These are phyloP conservation scores for Calonectria montana DNA, from an alignment of 2,329 filamentous ascomycete species.

Conservation along the genomic window DNA sequence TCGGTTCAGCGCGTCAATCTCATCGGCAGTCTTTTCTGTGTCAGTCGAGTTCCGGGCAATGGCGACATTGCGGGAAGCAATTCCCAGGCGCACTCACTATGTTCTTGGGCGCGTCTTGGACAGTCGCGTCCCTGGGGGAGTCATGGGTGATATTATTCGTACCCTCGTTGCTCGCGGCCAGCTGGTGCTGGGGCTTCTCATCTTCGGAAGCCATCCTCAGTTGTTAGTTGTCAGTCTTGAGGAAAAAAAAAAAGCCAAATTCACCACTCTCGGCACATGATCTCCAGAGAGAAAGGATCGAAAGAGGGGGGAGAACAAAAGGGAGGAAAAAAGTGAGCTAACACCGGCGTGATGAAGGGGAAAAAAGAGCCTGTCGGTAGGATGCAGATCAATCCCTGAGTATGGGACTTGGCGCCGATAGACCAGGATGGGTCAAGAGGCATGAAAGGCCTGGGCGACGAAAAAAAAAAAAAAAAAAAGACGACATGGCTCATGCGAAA, in stretches of 20 bases:
- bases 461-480: neutral
- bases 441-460: neutral
- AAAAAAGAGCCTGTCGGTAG: neutral
- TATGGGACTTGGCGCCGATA: neutral
- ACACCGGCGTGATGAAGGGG: constrained; percentile 7
- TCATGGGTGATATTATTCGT: constrained; percentile 3
- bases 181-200: constrained; percentile 6
- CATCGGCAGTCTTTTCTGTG: neutral
- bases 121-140: neutral
- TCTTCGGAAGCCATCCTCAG: constrained; percentile 27
- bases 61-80: neutral
- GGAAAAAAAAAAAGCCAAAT: neutral
- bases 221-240: neutral
- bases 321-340: neutral
- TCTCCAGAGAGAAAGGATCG: neutral
- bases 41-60: neutral
- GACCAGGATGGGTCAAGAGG: neutral
- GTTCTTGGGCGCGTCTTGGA: neutral
- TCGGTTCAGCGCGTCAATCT: neutral
- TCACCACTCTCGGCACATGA: constrained; percentile 9
- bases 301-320: neutral
- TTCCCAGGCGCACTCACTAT: neutral
- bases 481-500: constrained; percentile 1
- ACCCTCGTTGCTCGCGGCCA: neutral
- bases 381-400: neutral